Percentiles rank a stretch among this genome's conserved stretches.
Evolutionary conservation across 1,139 yeast genomes (phyloP).

Genomic region (Nakaseomyces uthaithaninus): DNA sequence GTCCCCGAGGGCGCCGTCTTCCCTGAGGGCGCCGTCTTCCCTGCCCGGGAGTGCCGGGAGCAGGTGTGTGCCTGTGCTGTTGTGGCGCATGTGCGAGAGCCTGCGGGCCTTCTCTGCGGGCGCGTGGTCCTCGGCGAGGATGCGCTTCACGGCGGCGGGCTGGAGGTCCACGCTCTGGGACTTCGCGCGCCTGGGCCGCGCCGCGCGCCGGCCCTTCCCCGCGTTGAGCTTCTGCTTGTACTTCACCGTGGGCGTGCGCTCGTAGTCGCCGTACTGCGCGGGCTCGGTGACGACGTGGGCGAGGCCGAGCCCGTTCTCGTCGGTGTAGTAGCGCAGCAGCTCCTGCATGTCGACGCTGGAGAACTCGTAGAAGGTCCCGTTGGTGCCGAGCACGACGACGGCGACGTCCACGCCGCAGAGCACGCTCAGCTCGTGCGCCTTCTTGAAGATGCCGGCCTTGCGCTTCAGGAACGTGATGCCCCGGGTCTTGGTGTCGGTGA

Average conservation of each 20-base stretch:
- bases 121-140: too few relatives aligned
- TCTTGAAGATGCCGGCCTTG: constrained; percentile 89
- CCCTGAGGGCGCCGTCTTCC: too few relatives aligned
- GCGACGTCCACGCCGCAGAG: constrained; percentile 90
- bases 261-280: constrained; percentile 42
- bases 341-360: constrained; percentile 63
- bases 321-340: constrained; percentile 45
- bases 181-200: not conserved
- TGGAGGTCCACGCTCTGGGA: constrained; percentile 2
- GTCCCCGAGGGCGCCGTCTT: too few relatives aligned
- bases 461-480: constrained; percentile 89
- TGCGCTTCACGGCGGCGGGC: not conserved
- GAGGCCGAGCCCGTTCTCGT: constrained; percentile 29
- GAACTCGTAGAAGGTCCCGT: constrained; percentile 70
- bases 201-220: constrained; percentile 11
- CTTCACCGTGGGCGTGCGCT: constrained; percentile 24
- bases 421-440: constrained; percentile 91
- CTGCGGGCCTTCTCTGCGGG: not conserved
- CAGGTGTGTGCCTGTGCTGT: constrained; percentile 4
- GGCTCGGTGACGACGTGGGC: constrained; percentile 57
- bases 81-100: constrained; percentile 1
- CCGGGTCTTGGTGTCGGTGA: constrained; percentile 79
- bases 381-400: constrained; percentile 76
- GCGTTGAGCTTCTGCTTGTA: constrained; percentile 22
- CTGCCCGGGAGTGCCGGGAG: too few relatives aligned